A percentile compares a stretch with the other conserved stretches of the same genome.
Conservation (phyloP, 2,329 filamentous ascomycete species). For the Tolypocladium pustulatum region DNA sequence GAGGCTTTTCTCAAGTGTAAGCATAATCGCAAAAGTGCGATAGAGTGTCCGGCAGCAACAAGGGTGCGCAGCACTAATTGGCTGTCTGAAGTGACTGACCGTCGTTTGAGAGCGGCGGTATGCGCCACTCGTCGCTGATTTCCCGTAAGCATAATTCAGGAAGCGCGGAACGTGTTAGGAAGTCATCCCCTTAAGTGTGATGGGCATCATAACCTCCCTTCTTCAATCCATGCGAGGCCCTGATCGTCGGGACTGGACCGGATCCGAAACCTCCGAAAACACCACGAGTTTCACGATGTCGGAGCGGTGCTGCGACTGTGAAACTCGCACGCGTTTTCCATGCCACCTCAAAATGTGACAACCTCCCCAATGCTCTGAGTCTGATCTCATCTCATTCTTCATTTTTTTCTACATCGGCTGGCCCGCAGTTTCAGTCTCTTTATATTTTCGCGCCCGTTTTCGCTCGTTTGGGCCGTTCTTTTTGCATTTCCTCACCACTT, state of each 20-base stretch:
- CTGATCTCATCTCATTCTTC: background rate
- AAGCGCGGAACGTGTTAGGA: background rate
- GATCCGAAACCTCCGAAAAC: background rate
- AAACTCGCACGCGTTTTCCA: background rate
- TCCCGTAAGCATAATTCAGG: background rate
- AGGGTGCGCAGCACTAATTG: background rate
- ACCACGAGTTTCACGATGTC: background rate
- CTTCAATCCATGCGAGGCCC: background rate
- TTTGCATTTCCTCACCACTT: background rate
- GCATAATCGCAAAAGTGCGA: background rate
- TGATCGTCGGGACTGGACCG: background rate
- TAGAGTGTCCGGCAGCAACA: background rate
- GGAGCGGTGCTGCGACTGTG: background rate
- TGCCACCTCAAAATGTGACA: background rate
- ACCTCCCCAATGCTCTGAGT: background rate
- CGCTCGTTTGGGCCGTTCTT: background rate
- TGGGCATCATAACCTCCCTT: background rate
- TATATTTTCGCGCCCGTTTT: background rate
- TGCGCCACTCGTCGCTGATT: background rate
- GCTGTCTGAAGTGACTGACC: too few species aligned
- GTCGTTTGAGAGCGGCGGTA: background rate
- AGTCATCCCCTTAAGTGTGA: background rate
- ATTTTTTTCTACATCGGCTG: background rate
- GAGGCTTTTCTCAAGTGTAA: too few species aligned
- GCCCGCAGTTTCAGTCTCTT: background rate